A percentile compares a stretch with the other conserved stretches of the same genome.
Evolutionary conservation across 2,329 filamentous ascomycete genomes (phyloP).

Genomic region (Harringtonia aguacate): DNA sequence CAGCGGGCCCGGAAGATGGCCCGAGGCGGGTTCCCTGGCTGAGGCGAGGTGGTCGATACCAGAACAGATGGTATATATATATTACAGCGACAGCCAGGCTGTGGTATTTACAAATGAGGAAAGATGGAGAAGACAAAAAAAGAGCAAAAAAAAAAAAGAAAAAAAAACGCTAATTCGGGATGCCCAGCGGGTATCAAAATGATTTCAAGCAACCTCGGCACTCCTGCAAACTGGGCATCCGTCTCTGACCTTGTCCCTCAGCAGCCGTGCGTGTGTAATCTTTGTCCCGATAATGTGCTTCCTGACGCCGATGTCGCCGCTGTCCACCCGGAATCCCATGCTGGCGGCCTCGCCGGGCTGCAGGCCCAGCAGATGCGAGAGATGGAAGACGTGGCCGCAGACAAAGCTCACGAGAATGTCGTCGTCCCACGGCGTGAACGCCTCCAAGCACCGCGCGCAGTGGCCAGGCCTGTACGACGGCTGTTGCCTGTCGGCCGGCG

Average conservation of each 20-base stretch:
- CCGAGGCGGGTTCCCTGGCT: conserved; percentile 31
- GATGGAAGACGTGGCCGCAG: conserved; percentile 73
- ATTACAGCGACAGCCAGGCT: too few species aligned
- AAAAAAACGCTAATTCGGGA: background rate
- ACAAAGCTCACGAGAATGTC: conserved; percentile 72
- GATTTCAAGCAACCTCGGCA: too few species aligned
- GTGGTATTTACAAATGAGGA: too few species aligned
- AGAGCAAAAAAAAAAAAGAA: background rate
- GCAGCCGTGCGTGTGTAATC: conserved; percentile 71
- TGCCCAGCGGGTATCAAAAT: too few species aligned
- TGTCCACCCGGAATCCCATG: conserved; percentile 15
- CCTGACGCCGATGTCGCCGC: conserved; percentile 29
- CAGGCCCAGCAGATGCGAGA: conserved; percentile 56
- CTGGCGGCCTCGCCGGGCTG: conserved; percentile 31
- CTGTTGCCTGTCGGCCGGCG: background rate
- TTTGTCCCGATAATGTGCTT: conserved; percentile 70
- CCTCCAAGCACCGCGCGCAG: conserved; percentile 46
- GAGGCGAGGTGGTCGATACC: background rate
- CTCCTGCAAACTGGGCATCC: conserved; percentile 51
- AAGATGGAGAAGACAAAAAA: background rate
- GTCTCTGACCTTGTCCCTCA: conserved; percentile 57
- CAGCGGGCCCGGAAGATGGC: conserved; percentile 56
- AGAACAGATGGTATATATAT: background rate
- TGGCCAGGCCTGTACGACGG: conserved; percentile 35
- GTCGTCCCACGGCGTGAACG: conserved; percentile 50